phyloP scores from a whole-genome alignment of 208 protist species.

The Leishmania tropica region DNA sequence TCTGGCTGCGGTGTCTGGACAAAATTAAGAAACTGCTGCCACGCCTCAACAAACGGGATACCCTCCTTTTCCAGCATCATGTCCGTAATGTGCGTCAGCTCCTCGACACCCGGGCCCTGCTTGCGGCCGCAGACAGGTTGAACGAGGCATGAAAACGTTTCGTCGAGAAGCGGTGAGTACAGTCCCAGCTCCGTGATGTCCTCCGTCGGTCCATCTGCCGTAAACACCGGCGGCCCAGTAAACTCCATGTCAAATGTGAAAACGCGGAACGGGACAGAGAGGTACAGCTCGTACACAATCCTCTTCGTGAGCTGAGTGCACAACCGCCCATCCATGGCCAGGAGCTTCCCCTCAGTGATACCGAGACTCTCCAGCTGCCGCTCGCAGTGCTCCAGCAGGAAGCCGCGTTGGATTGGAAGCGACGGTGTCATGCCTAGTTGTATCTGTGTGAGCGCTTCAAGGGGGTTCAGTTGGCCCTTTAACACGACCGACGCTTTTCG shows the following conservation, averaged over 20 bases:
- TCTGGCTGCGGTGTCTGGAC: slow-evolving; percentile 70
- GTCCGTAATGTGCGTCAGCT: slow-evolving; percentile 83
- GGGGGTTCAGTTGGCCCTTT: slow-evolving; percentile 43
- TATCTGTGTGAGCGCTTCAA: slow-evolving; percentile 84
- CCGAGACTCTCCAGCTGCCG: slow-evolving; percentile 66
- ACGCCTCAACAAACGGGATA: slow-evolving; percentile 79
- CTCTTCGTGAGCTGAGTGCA: slow-evolving; percentile 70
- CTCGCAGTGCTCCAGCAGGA: slow-evolving; percentile 80
- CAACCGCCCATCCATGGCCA: slow-evolving; percentile 79
- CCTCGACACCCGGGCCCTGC: slow-evolving; percentile 57
- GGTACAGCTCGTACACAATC: slow-evolving; percentile 79
- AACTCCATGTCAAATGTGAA: slow-evolving; percentile 93
- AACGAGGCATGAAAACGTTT: slow-evolving; percentile 78
- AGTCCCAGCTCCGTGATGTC: slow-evolving; percentile 90
- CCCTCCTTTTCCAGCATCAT: slow-evolving; percentile 71
- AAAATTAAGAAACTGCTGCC: slow-evolving; percentile 69
- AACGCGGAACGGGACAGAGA: slow-evolving; percentile 87
- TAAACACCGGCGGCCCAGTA: slow-evolving; percentile 84
- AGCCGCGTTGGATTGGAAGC: slow-evolving; percentile 66
- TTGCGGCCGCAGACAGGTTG: slow-evolving; percentile 57
- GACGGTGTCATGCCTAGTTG: slow-evolving; percentile 83
- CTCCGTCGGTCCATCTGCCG: slow-evolving; percentile 81
- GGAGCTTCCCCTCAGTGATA: slow-evolving; percentile 77
- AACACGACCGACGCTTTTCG: slow-evolving; percentile 5
- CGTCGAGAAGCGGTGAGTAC: slow-evolving; percentile 75